Evolutionary conservation across 2,329 filamentous ascomycete genomes (phyloP), one percentile per base, ranked within the genome.

Genomic region (Xylariaceae sp.): DNA sequence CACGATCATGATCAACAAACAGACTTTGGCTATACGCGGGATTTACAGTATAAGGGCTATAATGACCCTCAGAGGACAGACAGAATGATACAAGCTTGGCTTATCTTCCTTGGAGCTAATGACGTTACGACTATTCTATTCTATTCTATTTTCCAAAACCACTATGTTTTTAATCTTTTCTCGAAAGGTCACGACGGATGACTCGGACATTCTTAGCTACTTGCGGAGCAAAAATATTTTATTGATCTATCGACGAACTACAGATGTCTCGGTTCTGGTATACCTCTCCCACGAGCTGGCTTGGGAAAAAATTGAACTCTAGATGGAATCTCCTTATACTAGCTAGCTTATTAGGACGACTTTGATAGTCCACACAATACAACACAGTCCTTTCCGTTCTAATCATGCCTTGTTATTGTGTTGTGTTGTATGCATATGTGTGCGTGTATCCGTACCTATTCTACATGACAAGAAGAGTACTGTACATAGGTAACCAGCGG

Each of bases 361-460:
- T 28, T 37, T 7, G 14, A 48, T 33, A 45, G 26, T 51, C 34
- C 16, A 23, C 40, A 50, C 51, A 31, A 56, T 21, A 56, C 53
- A n/a, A n/a, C n/a, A n/a, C n/a, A n/a, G n/a, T n/a, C n/a, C n/a
- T n/a, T n/a, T n/a, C n/a, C n/a, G n/a, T n/a, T n/a, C n/a, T n/a
- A 29, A n/a, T 54, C 55, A 21, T 49, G 53, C 9, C 21, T 29
- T 24, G 23, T 52, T 26, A 52, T 44, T 29, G 33, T 19, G 14
- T 46, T 50, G n/a, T 58, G 14, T 33, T 6, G 39, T 45, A 44
- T 49, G n/a, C 34, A 14, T 41, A 26, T 50, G 33, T 48, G 36
- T 47, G 28, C 19, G 28, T 36, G 29, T 26, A 2, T 29, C n/a
- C 26, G n/a, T 33, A n/a, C 33, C 46, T 56, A 56, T 50, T 58